Evolutionary conservation across 352 stramenopile genomes (phyloP), one percentile per base, ranked within the genome.

Genomic region (Phytophthora cryptogea): DNA sequence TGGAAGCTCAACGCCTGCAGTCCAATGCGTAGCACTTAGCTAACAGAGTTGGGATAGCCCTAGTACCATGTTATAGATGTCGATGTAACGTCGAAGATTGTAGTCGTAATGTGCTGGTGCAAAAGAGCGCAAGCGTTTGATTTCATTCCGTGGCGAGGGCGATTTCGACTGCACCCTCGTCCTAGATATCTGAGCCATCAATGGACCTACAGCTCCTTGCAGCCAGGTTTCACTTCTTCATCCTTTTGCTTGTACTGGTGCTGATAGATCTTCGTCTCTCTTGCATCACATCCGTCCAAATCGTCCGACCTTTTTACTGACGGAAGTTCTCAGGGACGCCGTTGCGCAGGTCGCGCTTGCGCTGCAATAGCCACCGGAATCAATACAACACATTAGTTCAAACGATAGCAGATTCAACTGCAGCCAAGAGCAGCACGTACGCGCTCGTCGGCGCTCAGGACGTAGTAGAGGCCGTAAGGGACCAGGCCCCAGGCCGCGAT

Each of bases 381-480:
- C n/a, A 26, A 50, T 4, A 26, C 26, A 13, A 30, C 9, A 45
- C 14, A 1, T 23, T 23, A 23, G 20, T 23, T 23, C 20, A 23
- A 23, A 23, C 20, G 20, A 23, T 23, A 23, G 20, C 20, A 2
- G 20, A 23, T 9, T 23, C 5, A 10, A 17, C 8, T 23, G 36
- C 36, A 42, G n/a, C 6, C 3, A 23, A 42, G 14, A 42, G n/a
- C 36, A 26, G 14, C n/a, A 80, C 83, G 61, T 89, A 92, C 83
- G 60, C 80, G 83, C 40, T 92, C 83, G 26, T 59, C 57, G 30
- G 66, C 65, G 33, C 76, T 67, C 47, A 92, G 30, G 36, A 75
- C 66, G 69, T 88, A 92, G 72, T 88, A 92, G 51, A 88, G 28
- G 14, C 54, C 54, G 57, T 77, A 89, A 23, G 83, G 83, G 16